A percentile compares a stretch with the other conserved stretches of the same genome.
These are phyloP conservation scores for Aspergillus avenaceus DNA, from an alignment of 495 filamentous ascomycete genomes.

Conservation along the genomic window DNA sequence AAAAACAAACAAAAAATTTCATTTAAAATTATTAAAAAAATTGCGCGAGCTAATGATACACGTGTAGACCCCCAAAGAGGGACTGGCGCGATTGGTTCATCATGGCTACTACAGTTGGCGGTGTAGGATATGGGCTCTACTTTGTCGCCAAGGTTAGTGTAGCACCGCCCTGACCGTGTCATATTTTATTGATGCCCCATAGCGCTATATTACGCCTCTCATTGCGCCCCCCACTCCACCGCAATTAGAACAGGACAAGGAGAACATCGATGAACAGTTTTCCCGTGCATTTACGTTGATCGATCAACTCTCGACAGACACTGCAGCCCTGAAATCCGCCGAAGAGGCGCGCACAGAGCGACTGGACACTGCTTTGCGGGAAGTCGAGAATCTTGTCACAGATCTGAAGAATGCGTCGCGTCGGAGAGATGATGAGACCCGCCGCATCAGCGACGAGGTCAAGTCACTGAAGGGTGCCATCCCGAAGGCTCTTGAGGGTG, in stretches of 20 bases:
- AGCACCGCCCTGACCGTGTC: background rate
- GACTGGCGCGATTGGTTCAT: constrained; percentile 99
- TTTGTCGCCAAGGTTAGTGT: constrained; percentile 69
- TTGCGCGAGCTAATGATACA: constrained; percentile 9
- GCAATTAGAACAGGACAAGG: constrained; percentile 89
- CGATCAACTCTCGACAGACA: constrained; percentile 88
- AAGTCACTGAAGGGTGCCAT: constrained; percentile 75
- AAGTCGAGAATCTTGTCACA: constrained; percentile 76
- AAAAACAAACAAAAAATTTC: too few relatives aligned
- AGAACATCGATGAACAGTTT: constrained; percentile 86
- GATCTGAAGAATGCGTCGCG: constrained; percentile 75
- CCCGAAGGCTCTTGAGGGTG: constrained; percentile 80
- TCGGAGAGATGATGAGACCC: constrained; percentile 78
- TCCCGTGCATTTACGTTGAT: constrained; percentile 85
- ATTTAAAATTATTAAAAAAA: too few relatives aligned
- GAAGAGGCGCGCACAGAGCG: constrained; percentile 82
- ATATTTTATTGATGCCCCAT: background rate
- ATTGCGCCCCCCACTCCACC: constrained; percentile 92
- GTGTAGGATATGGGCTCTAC: constrained; percentile 83
- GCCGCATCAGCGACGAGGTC: constrained; percentile 82
- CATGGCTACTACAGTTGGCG: constrained; percentile 87
- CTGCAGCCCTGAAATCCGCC: constrained; percentile 75
- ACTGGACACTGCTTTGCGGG: constrained; percentile 74
- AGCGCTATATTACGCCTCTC: constrained; percentile 87
- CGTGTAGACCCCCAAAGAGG: constrained; percentile 56